Percentiles rank a stretch among this genome's conserved stretches.
These are phyloP conservation scores for Anaeromyces robustus DNA, from an alignment of 192 early-diverging fungal species.

Conservation along the genomic window DNA sequence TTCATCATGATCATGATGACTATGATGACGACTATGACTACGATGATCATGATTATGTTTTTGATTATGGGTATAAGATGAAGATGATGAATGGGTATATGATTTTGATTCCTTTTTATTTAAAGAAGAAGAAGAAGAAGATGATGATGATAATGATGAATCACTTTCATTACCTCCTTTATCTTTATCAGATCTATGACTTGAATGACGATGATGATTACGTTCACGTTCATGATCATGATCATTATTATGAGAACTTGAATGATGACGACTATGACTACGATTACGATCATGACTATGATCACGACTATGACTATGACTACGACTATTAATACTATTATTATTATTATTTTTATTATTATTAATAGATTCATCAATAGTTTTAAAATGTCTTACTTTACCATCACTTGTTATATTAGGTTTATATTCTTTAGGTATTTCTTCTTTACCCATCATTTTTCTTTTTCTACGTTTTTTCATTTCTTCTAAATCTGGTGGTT, in stretches of 20 bases:
- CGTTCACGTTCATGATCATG: too few relatives aligned
- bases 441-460: neutral
- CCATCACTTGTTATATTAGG: neutral
- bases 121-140: neutral
- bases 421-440: neutral
- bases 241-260: too few relatives aligned
- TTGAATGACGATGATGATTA: neutral
- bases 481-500: constrained; percentile 6
- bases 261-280: neutral
- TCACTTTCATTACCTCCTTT: neutral
- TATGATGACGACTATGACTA: neutral
- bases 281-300: neutral
- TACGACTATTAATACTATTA: neutral
- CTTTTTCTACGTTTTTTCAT: neutral
- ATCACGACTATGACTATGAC: neutral
- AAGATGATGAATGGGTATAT: neutral
- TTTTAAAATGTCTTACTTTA: neutral
- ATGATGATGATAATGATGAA: neutral
- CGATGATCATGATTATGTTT: neutral
- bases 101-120: neutral
- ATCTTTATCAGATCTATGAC: neutral
- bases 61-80: neutral
- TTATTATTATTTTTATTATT: too few relatives aligned
- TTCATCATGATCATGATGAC: neutral
- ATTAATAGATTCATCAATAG: neutral